Evolutionary conservation across 202 grass and related monocot species (phyloP), one percentile per base, ranked within the genome.

Genomic region (Schoenoplectus triqueter): DNA sequence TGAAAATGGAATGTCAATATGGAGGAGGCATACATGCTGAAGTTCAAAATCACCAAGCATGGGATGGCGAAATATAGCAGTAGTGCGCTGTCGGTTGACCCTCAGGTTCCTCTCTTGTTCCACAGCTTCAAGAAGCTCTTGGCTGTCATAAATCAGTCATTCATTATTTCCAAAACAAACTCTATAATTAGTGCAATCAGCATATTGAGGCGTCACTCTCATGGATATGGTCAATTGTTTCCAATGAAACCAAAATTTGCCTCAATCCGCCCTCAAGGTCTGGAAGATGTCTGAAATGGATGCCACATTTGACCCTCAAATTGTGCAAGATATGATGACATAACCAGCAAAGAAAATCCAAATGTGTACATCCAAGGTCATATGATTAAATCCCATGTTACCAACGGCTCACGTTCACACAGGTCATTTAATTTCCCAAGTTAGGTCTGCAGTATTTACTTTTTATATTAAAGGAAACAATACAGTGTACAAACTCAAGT

Each of bases 11-110:
- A 73, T 50, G 74, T 17, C 46, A 5, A 78, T 31, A 59, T 59
- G 54, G 19, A 20, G 84, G 49, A 48, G 42, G 69, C 80, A 52
- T 87, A 86, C 91, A 85, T 92, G 82, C 45, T 77, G 84, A 85
- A 97, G 84, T 76, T 97, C 88, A 83, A 97, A 97, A 97, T 97
- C 94, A 69, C 91, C 94, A 81, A 92, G 71, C 71, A 87, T 82
- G 51, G 89, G 91, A 88, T 93, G 94, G 17, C 41, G 94, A 74
- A 97, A 93, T 72, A 90, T 81, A 59, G 94, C 68, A 45, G 91
- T 85, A 65, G 61, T 83, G 8, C 50, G 82, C 11, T 74, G 64
- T 61, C 44, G 86, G 42, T 88, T 87, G 84, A 80, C 86, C 82
- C 83, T 86, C 48, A 92, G 72, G 71, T 68, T 90, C 64, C 88